These are phyloP conservation scores for Myxozyma neotropica DNA, from an alignment of 805 yeast genomes.

Conservation along the genomic window DNA sequence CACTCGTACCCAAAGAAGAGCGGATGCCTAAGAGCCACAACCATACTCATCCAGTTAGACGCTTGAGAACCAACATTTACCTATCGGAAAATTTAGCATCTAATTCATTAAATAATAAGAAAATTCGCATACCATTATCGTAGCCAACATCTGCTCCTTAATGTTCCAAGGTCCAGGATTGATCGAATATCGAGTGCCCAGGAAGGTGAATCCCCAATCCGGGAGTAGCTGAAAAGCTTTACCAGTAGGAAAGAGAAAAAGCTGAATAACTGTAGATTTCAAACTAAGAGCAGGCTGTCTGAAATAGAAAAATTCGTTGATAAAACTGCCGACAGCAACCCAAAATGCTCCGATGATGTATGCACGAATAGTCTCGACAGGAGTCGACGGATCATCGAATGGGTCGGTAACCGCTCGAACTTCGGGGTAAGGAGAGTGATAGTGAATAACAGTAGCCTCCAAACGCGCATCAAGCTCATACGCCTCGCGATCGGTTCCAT, in stretches of 20 bases:
- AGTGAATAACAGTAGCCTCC: conserved; percentile 48
- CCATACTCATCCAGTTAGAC: conserved; percentile 15
- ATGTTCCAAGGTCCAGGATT: conserved; percentile 67
- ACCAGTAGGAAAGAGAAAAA: conserved; percentile 64
- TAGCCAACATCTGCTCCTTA: conserved; percentile 69
- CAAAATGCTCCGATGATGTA: conserved; percentile 57
- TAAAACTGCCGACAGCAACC: conserved; percentile 59
- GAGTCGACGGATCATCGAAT: conserved; percentile 53
- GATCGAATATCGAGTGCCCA: conserved; percentile 48
- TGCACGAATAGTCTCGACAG: conserved; percentile 56
- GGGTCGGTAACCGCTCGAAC: conserved; percentile 63
- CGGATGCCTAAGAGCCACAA: conserved; percentile 10
- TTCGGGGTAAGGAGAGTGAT: conserved; percentile 64
- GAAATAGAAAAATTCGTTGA: conserved; percentile 60
- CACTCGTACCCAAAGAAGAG: conserved; percentile 27
- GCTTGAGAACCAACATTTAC: conserved; percentile 35
- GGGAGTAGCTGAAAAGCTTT: conserved; percentile 36
- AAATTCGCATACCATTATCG: conserved; percentile 39
- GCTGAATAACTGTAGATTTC: conserved; percentile 64
- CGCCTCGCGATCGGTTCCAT: conserved; percentile 14
- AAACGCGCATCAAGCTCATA: conserved; percentile 12
- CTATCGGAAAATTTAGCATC: neutral
- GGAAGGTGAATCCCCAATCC: conserved; percentile 27
- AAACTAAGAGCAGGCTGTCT: conserved; percentile 60
- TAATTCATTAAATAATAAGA: neutral